Evolutionary conservation across 2,329 filamentous ascomycete species (phyloP), one percentile per base, ranked within the genome.

Genomic region (Cercospora beticola): DNA sequence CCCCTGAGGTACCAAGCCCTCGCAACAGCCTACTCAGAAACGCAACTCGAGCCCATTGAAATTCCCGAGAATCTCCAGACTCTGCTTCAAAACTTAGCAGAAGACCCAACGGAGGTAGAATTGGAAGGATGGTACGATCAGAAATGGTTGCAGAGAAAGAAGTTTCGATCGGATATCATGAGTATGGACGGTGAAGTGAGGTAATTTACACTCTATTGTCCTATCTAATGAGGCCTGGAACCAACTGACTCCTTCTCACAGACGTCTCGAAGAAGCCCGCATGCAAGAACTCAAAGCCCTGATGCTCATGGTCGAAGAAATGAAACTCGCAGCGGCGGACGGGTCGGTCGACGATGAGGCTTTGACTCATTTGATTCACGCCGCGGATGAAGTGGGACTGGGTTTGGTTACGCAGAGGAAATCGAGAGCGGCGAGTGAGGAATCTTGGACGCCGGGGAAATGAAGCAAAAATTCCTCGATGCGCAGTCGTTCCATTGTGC

Each of bases 361-460:
- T 6, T 4, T 71, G 10, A 59, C 61, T 33, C 12, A 46, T 14
- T 58, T 70, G 65, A 52, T 68, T 8, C 62, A 64, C 40, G 63
- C 65, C 7, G 68, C 70, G 65, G 68, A 71, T 64, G 59, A 62
- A 5, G 59, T 64, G 31, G 69, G 69, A 9, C 49, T 71, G 62
- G 65, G 62, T 63, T 58, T 16, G 46, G 23, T 52, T 10, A 28
- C 16, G 28, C 62, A 52, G 23, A 28, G 26, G 12, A 58, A 31
- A 16, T 10, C 54, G 4, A 23, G 54, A 33, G 54, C 54, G 14
- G 54, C 18, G 21, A 52, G 46, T 23, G 46, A 52, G 18, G 46
- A 52, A 14, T 52, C 54, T 31, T 58, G 23, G 23, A 14, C n/a
- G 26, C 23, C 54, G n/a, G 30, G 54, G 8, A 58, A 58, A 18